Base-by-base conservation (phyloP, 805 yeast species). In the Saccharomycopsis amapae region DNA sequence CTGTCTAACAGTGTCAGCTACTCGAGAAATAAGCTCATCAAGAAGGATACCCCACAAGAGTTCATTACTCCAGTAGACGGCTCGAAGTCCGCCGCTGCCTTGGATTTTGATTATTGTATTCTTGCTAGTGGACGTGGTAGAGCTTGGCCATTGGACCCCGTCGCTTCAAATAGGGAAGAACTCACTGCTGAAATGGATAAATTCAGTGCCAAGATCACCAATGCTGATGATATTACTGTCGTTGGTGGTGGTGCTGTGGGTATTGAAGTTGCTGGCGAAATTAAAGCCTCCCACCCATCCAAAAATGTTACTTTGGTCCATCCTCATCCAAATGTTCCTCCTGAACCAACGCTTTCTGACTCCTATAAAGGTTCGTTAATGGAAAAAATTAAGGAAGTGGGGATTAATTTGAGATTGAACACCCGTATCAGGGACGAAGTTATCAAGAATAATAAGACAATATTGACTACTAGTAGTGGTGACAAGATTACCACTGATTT, bases 231-330 rank as follows among this genome's bases (percentile, higher is more conserved):
- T 26, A 63, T 75, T n/a, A 66, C 72, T 4, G 60, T 69, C 9
- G 66, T 73, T 44, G 79, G 79, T 6, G 78, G 71, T 13, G 79
- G 79, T 18, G 73, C 78, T 1, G 58, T 72, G 19, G 79, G 78
- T 2, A 66, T 72, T 37, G 79, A 75, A 55, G 59, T 69, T 22
- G 73, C 76, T 1, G 75, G 69, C 25, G 78, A 75, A 46, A 58
- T 75, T 40, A 70, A 63, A 40, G 62, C 56, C 38, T 53, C 56
- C 17, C 70, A 59, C 50, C 65, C 67, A 1, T 62, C 62, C 4
- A 42, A 46, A 33, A 68, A 69, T 49, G 67, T 73, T 9, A 58
- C 49, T 4, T 54, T 70, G 45, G 57, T 69, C 6, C 75, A 70
- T 52, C 74, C 75, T 5, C 70, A 70, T 51, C 56, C 57, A 1